Percentiles rank a stretch among this genome's conserved stretches.
phyloP scores from a whole-genome alignment of 2,329 filamentous ascomycete species.

The Nannizzia gypsea region DNA sequence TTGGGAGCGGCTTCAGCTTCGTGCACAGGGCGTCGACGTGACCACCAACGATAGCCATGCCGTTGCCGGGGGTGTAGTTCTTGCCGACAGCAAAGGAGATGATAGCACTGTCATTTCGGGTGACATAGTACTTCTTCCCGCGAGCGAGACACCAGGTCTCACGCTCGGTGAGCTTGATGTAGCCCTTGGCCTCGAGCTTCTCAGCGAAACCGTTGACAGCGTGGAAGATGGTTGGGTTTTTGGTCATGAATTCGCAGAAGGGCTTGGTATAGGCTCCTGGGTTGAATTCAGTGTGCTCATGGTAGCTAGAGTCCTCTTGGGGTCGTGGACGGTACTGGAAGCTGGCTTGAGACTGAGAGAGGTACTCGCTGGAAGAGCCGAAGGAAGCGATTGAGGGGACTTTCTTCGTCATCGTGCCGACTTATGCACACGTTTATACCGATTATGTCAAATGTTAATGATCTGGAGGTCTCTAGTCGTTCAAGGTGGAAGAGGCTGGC shows the following conservation, averaged over 20 bases:
- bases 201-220: conserved; percentile 66
- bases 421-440: background rate
- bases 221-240: conserved; percentile 91
- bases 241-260: conserved; percentile 74
- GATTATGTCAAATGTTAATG: background rate
- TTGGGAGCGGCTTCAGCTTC: conserved; percentile 80
- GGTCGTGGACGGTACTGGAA: background rate
- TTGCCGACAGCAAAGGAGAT: conserved; percentile 77
- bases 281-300: conserved; percentile 5
- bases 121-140: conserved; percentile 81
- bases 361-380: background rate
- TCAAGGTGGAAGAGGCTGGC: background rate
- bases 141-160: conserved; percentile 64
- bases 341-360: background rate
- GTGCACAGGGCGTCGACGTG: conserved; percentile 90
- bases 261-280: conserved; percentile 62
- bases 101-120: conserved; percentile 72
- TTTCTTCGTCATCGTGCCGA: background rate
- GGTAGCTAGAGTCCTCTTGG: background rate
- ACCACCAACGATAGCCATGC: conserved; percentile 75
- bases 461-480: background rate
- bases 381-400: background rate
- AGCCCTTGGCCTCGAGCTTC: conserved; percentile 61
- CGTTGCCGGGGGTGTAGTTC: conserved; percentile 71
- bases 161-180: conserved; percentile 62